Conservation (phyloP, 306 rosid species). For the Acacia melanoxylon region DNA sequence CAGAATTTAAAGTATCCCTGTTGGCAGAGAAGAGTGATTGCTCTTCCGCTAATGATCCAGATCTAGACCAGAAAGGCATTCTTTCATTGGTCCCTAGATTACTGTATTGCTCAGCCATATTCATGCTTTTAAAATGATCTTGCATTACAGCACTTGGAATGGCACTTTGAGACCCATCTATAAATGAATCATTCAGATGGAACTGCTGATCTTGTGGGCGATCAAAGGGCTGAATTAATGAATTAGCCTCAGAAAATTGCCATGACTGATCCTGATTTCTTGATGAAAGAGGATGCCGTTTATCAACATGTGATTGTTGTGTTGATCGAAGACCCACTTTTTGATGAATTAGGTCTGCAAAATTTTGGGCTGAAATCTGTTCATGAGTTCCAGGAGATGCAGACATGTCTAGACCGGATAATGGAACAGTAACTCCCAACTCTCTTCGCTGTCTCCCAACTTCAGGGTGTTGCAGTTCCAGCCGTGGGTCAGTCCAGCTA, state of each 20-base stretch:
- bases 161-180: constrained; percentile 42
- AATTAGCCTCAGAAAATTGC: constrained; percentile 45
- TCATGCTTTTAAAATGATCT: constrained; percentile 43
- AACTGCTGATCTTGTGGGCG: constrained; percentile 51
- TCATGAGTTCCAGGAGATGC: constrained; percentile 45
- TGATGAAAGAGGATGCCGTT: constrained; percentile 53
- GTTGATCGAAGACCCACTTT: constrained; percentile 45
- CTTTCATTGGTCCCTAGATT: constrained; percentile 46
- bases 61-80: constrained; percentile 45
- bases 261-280: constrained; percentile 46
- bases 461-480: constrained; percentile 50
- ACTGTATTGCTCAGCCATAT: constrained; percentile 45
- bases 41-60: constrained; percentile 52
- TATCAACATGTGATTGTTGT: constrained; percentile 46
- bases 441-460: constrained; percentile 50
- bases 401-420: constrained; percentile 46
- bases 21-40: constrained; percentile 41
- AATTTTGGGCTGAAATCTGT: constrained; percentile 46
- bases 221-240: constrained; percentile 50
- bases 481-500: constrained; percentile 43
- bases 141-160: constrained; percentile 48
- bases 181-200: constrained; percentile 42
- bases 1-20: constrained; percentile 45
- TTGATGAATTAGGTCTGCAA: constrained; percentile 53
- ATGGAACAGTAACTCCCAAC: constrained; percentile 32